Percentiles rank a stretch among this genome's conserved stretches.
These are phyloP conservation scores for Solanum hybrid DNA, from an alignment of 305 asterid genomes.

Conservation along the genomic window DNA sequence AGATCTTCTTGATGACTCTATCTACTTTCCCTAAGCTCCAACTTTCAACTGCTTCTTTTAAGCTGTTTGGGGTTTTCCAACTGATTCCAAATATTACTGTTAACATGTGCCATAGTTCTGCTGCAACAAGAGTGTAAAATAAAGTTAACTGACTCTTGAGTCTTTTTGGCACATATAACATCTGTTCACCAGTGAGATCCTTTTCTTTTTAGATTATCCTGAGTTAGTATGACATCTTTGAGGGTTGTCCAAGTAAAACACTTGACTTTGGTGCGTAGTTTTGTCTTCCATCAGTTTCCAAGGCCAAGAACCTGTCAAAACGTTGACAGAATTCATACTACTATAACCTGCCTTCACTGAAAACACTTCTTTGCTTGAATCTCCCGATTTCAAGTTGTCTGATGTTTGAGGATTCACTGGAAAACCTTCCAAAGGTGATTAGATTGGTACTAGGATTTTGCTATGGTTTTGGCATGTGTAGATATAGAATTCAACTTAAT, in stretches of 20 bases:
- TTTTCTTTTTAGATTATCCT: neutral
- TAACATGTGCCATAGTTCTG: neutral
- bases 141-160: neutral
- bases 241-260: neutral
- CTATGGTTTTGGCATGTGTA: neutral
- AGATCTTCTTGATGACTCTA: neutral
- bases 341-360: neutral
- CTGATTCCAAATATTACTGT: neutral
- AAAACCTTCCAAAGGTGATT: neutral
- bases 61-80: neutral
- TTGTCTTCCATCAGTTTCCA: neutral
- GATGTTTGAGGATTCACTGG: neutral
- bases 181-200: neutral
- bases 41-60: neutral
- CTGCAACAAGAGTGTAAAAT: neutral
- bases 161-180: neutral
- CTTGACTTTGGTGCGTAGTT: neutral
- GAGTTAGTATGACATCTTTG: neutral
- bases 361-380: neutral
- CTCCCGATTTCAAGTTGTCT: neutral
- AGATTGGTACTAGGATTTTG: neutral
- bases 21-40: neutral
- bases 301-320: neutral
- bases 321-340: neutral
- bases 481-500: neutral